Percentiles rank a stretch among this genome's conserved stretches.
Evolutionary conservation across 2,329 filamentous ascomycete species (phyloP).

Genomic region (Thelonectria rubi): DNA sequence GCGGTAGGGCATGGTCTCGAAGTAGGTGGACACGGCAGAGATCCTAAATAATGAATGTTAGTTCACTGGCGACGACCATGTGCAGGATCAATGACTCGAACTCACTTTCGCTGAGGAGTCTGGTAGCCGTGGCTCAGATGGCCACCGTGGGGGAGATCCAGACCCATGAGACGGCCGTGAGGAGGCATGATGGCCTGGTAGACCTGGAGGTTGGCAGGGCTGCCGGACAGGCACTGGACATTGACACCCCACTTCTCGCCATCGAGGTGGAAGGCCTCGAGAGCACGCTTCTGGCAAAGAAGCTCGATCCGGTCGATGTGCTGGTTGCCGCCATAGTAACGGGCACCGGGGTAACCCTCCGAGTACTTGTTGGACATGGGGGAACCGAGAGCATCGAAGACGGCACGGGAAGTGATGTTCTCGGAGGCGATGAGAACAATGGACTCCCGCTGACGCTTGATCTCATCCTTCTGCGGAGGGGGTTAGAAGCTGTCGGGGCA

Average conservation of each 20-base stretch:
- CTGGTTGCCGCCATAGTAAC: conserved; percentile 99
- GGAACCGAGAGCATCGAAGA: conserved; percentile 95
- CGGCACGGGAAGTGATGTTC: conserved; percentile 98
- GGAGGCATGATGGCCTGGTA: conserved; percentile 98
- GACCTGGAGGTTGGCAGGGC: conserved; percentile 95
- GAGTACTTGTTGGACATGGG: conserved; percentile 99
- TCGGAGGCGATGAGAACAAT: conserved; percentile 99
- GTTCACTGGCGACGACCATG: neutral
- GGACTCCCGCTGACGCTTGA: conserved; percentile 96
- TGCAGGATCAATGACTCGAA: conserved; percentile 25
- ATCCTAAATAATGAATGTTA: conserved; percentile 65
- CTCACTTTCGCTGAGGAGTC: conserved; percentile 88
- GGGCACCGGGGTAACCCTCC: conserved; percentile 95
- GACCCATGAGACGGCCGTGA: conserved; percentile 95
- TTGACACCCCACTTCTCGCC: conserved; percentile 96
- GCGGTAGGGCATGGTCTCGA: conserved; percentile 97
- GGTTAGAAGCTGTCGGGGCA: conserved; percentile 42
- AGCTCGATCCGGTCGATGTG: conserved; percentile 97
- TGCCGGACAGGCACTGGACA: conserved; percentile 92
- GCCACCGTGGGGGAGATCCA: conserved; percentile 93
- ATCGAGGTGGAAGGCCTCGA: conserved; percentile 89
- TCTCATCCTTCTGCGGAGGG: conserved; percentile 72
- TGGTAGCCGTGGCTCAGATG: conserved; percentile 98
- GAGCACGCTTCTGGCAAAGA: conserved; percentile 92
- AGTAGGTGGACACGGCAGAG: conserved; percentile 97